phyloP scores from a whole-genome alignment of 2,329 filamentous ascomycete species.

The Zelopaecilomyces penicillatus region DNA sequence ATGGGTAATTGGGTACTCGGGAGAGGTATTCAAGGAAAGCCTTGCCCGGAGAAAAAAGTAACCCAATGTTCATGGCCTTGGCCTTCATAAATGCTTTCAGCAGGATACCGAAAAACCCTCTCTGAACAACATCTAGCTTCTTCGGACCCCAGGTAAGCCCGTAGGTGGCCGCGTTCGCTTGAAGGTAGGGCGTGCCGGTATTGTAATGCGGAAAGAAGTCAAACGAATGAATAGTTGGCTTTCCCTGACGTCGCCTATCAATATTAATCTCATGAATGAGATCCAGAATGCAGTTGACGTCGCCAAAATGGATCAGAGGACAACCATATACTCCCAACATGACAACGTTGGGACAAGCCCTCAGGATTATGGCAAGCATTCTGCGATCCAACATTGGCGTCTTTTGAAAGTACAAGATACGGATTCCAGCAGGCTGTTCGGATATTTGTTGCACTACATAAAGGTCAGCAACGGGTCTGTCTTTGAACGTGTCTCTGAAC shows the following conservation, averaged over 20 bases:
- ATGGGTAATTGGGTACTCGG: slow-evolving; percentile 20
- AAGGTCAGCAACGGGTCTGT: no score
- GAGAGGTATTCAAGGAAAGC: slow-evolving; percentile 23
- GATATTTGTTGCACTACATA: slow-evolving; percentile 17
- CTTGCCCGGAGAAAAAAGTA: slow-evolving; percentile 22
- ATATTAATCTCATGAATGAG: slow-evolving; percentile 28
- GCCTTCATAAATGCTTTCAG: slow-evolving; percentile 28
- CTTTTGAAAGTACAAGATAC: slow-evolving; percentile 22
- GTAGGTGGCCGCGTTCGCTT: slow-evolving; percentile 12
- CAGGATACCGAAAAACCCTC: slow-evolving; percentile 25
- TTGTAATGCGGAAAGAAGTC: slow-evolving; percentile 29
- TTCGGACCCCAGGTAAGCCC: slow-evolving; percentile 22
- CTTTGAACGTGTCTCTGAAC: neutral
- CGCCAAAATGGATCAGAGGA: slow-evolving; percentile 28
- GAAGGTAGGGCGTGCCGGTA: slow-evolving; percentile 15
- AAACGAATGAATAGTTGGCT: slow-evolving; percentile 16
- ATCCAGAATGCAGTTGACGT: slow-evolving; percentile 25
- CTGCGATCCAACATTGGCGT: slow-evolving; percentile 24
- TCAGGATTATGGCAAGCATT: slow-evolving; percentile 26
- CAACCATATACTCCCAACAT: slow-evolving; percentile 30
- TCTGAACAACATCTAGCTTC: slow-evolving; percentile 19
- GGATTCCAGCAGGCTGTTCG: slow-evolving; percentile 9
- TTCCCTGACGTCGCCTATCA: slow-evolving; percentile 8
- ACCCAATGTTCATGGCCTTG: slow-evolving; percentile 17
- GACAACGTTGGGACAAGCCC: slow-evolving; percentile 21